phyloP scores from a whole-genome alignment of 768 basidiomycete species.

The Russula vinacea region DNA sequence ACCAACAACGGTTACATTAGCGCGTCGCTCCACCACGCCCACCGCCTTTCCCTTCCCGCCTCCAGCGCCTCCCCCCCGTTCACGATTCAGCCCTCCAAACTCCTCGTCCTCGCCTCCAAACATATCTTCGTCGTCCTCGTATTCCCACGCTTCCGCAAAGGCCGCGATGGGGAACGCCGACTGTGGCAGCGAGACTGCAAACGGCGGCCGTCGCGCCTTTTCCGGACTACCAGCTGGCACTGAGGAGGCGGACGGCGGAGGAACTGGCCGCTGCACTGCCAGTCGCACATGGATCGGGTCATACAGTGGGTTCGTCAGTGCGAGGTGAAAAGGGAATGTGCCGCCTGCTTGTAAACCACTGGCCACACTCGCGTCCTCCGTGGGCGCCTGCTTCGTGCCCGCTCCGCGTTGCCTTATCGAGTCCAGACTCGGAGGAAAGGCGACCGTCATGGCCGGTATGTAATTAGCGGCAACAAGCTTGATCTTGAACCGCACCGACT shows the following conservation, averaged over 20 bases:
- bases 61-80: constrained; percentile 51
- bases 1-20: constrained; percentile 84
- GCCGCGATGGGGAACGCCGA: constrained; percentile 79
- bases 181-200: constrained; percentile 76
- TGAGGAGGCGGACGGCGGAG: constrained; percentile 26
- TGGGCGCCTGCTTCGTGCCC: constrained; percentile 38
- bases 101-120: constrained; percentile 53
- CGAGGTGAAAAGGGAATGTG: constrained; percentile 85
- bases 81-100: constrained; percentile 36
- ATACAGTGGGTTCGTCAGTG: constrained; percentile 91
- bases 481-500: constrained; percentile 93
- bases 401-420: constrained; percentile 38
- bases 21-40: constrained; percentile 83
- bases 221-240: constrained; percentile 45
- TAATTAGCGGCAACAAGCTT: constrained; percentile 96
- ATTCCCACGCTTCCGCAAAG: constrained; percentile 97
- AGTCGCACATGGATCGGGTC: constrained; percentile 93
- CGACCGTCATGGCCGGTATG: constrained; percentile 78
- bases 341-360: constrained; percentile 64
- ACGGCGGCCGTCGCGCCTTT: constrained; percentile 66
- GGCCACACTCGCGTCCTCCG: constrained; percentile 41
- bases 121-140: constrained; percentile 90
- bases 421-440: constrained; percentile 52
- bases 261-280: constrained; percentile 64
- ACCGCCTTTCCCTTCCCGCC: constrained; percentile 54